These are phyloP conservation scores for Blastobotrys terrestris DNA, from an alignment of 805 yeast species.

Conservation along the genomic window DNA sequence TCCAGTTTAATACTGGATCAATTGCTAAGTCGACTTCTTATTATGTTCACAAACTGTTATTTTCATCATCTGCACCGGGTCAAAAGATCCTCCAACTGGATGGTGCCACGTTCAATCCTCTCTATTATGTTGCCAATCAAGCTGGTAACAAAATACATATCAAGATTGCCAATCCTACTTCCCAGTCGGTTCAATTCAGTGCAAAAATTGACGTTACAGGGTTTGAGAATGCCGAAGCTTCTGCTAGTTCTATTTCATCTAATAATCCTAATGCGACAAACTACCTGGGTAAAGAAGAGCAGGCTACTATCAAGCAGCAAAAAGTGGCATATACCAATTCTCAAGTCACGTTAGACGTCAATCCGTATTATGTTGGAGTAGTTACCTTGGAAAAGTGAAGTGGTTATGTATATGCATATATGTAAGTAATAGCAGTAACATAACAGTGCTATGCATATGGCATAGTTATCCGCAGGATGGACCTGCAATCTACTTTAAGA, in stretches of 20 bases:
- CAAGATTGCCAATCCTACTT: neutral
- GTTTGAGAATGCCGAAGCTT: neutral
- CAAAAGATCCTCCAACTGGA: neutral
- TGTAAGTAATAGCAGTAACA: too few relatives aligned
- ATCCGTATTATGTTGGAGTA: neutral
- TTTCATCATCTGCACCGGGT: neutral
- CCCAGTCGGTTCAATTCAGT: neutral
- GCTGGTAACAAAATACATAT: neutral
- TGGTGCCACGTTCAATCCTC: neutral
- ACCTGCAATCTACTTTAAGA: too few relatives aligned
- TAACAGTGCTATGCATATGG: too few relatives aligned
- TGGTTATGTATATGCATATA: neutral
- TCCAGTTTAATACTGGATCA: neutral
- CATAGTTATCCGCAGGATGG: too few relatives aligned
- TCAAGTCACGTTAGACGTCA: constrained; percentile 1
- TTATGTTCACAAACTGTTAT: neutral
- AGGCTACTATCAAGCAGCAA: neutral
- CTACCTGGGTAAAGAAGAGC: neutral
- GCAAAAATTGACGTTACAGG: neutral
- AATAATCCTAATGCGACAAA: neutral
- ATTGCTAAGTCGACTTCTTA: neutral
- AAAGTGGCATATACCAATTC: neutral
- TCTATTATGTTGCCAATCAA: neutral
- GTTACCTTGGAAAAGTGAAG: neutral
- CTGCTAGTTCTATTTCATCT: neutral